Evolutionary conservation across 257 asterid genomes (phyloP), one percentile per base, ranked within the genome.

Genomic region (Rubia yunnanensis): DNA sequence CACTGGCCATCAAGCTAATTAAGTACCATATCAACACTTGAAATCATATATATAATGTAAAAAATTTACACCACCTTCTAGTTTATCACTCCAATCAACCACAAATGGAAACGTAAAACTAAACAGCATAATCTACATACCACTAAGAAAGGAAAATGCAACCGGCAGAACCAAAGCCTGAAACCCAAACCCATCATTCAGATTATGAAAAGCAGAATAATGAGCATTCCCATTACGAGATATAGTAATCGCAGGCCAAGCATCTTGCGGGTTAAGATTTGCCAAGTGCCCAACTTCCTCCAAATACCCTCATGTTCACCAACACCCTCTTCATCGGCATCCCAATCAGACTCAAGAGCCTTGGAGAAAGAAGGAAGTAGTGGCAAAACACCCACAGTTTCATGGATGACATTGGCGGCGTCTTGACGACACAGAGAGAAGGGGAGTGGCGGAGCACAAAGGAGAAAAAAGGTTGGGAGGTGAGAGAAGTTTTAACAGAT

Each of bases 181-280:
- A 59, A 94, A 94, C 1, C 99, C 99, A 38, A 94, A 83, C 41
- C 97, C 97, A 74, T 97, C 99, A 74, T 90, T 94, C 66, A 94
- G 94, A 35, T 85, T 94, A 63, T 94, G 99, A 80, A 90, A 94
- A 50, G 99, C 96, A 14, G 99, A 92, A 62, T 94, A 94, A 71
- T 94, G 94, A 14, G 99, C 87, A 69, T 94, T 90, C 55, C 99
- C 99, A 65, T 94, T 94, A 30, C 99, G 86, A 13, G 99, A 94
- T 30, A 90, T 97, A 6, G 99, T 94, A 32, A 94, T 90, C 4
- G 99, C 97, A 68, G 90, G 96, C 99, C 99, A 94, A 52, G 99
- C 97, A 70, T 94, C 99, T 60, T 94, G 97, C 0, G 99, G 99
- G 63, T 94, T 94, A 1, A 94, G 89, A 81, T 94, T 94, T 1